Evolutionary conservation across 768 basidiomycete genomes (phyloP).

Genomic region (Mycena amicta): DNA sequence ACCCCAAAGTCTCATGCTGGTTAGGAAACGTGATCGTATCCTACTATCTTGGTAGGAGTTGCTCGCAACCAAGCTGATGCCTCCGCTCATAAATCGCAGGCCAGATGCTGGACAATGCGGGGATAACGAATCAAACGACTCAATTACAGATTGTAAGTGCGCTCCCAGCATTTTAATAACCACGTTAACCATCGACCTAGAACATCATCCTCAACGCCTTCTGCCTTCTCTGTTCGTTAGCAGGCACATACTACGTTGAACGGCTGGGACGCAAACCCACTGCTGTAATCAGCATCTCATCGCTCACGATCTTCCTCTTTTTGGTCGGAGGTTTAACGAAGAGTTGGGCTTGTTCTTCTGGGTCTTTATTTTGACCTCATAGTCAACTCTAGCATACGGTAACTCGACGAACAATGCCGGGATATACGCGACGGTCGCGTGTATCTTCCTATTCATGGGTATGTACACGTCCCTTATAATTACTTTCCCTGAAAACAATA

Average conservation of each 20-base stretch:
- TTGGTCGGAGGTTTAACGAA: constrained; percentile 28
- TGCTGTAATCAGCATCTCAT: constrained; percentile 23
- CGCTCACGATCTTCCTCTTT: constrained; percentile 26
- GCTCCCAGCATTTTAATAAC: background rate
- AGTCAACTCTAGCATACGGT: constrained; percentile 22
- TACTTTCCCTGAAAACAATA: too few relatives aligned
- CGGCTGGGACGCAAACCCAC: constrained; percentile 25
- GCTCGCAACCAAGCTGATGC: too few relatives aligned
- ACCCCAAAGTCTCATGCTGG: background rate
- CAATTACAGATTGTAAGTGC: constrained; percentile 25
- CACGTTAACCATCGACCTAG: constrained; percentile 6
- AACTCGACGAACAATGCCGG: constrained; percentile 26
- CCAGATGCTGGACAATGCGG: constrained; percentile 24
- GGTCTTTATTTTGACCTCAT: too few relatives aligned
- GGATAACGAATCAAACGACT: constrained; percentile 23
- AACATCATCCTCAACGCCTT: constrained; percentile 29
- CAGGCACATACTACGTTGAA: constrained; percentile 25
- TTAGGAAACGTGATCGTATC: constrained; percentile 27
- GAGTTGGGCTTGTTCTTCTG: constrained; percentile 7
- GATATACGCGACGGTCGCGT: constrained; percentile 26
- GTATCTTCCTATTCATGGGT: constrained; percentile 27
- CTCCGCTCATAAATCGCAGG: too few relatives aligned
- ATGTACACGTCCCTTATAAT: too few relatives aligned
- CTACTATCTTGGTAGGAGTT: constrained; percentile 26
- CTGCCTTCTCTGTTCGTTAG: constrained; percentile 23